Base-by-base conservation (phyloP, 768 basidiomycete genomes). In the Boletus pseudo-olivaceus region DNA sequence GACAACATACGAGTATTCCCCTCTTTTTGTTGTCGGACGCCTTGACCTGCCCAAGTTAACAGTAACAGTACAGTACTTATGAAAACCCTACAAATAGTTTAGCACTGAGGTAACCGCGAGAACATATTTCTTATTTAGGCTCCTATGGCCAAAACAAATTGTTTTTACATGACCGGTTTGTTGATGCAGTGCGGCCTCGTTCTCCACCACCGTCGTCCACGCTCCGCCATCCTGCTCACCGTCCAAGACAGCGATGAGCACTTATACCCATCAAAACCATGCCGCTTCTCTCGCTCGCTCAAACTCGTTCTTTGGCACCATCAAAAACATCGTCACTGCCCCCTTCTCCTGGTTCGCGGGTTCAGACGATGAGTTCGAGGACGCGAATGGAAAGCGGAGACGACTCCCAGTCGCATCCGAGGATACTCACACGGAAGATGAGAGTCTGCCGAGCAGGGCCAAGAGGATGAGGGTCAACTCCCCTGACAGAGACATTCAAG, bases 261-360 rank as follows among this genome's bases (percentile, higher is more conserved):
- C 65, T 0, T 61, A 72, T 62, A 65, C 68, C 59, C 67, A 65
- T 4, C 63, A 66, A 35, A 56, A 58, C 9, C 59, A 58, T 62
- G 40, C 75, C 63, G 51, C 69, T 60, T 57, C 75, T 11, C 64
- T 84, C 41, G 72, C 70, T 60, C 82, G 83, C 59, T 76, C 77
- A n/a, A 79, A 74, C 19, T 85, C 85, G 27, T 75, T 87, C 61
- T 67, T 86, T 40, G 82, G 82, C 47, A 68, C 83, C 44, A 78
- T 87, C 70, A 86, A 80, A 76, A 81, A 76, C 72, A 72, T 86
- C 66, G 84, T 87, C 57, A 79, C 83, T 32, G 82, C 83, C 19
- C 83, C 85, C 42, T 74, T 87, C 59, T 43, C 68, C 46, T 75
- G 79, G 72, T 82, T 86, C 71, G 77, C 79, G 59, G 69, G 75